These are phyloP conservation scores for Pythium periplocum DNA, from an alignment of 352 stramenopile species.

Conservation along the genomic window DNA sequence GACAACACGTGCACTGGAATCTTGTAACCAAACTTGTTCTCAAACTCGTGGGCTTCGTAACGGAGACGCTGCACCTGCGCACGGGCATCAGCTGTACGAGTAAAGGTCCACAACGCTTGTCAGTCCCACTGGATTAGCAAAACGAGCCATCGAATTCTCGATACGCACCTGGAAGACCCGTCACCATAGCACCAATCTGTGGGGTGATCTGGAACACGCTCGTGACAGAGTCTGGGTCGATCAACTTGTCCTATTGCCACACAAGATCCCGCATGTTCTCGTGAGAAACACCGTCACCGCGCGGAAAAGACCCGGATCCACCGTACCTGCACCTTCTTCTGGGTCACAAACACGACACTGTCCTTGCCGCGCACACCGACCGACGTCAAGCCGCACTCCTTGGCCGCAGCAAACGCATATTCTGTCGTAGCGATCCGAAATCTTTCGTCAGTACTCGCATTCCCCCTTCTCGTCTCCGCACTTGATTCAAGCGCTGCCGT, in stretches of 20 bases:
- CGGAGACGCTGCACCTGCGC: constrained; percentile 93
- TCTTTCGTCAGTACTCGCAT: constrained; percentile 5
- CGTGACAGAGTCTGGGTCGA: constrained; percentile 94
- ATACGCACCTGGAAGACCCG: constrained; percentile 79
- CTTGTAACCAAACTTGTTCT: constrained; percentile 96
- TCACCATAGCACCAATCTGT: constrained; percentile 95
- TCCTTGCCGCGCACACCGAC: constrained; percentile 95
- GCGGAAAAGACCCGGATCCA: no score
- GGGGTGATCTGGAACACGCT: constrained; percentile 96
- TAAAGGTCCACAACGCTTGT: not conserved
- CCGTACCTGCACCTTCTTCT: constrained; percentile 97
- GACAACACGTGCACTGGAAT: constrained; percentile 94
- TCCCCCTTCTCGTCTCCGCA: constrained; percentile 1
- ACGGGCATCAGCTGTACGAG: constrained; percentile 75
- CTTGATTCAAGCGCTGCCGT: not conserved
- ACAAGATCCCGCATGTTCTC: not conserved
- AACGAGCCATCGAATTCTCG: not conserved
- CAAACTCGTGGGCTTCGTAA: constrained; percentile 97
- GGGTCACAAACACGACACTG: constrained; percentile 94
- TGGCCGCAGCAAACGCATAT: constrained; percentile 98
- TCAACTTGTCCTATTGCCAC: constrained; percentile 81
- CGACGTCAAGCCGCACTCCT: constrained; percentile 92
- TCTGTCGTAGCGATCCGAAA: constrained; percentile 49
- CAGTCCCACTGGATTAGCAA: constrained; percentile 6
- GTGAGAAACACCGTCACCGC: no score